These are phyloP conservation scores for Colletotrichum brevisporum DNA, from an alignment of 2,329 filamentous ascomycete genomes.

Conservation along the genomic window DNA sequence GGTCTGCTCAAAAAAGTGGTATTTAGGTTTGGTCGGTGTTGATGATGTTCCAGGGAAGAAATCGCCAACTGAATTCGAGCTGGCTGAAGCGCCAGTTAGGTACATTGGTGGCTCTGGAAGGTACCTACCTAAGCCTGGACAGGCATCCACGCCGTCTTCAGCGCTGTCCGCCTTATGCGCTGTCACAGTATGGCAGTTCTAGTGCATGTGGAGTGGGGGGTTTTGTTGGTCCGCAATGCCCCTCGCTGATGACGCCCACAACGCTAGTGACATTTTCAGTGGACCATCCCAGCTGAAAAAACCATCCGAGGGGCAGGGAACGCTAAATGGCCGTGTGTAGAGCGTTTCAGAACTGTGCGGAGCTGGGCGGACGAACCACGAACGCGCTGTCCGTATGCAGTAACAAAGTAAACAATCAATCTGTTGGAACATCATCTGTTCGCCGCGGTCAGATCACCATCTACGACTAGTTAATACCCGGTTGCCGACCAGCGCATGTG, in stretches of 20 bases:
- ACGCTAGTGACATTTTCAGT: constrained; percentile 12
- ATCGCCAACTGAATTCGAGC: constrained; percentile 25
- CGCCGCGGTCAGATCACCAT: constrained; percentile 38
- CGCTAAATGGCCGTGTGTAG: neutral
- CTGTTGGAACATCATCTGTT: constrained; percentile 31
- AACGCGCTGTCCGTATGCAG: constrained; percentile 43
- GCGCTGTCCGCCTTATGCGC: constrained; percentile 31
- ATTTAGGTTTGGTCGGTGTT: constrained; percentile 12
- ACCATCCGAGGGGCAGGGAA: neutral
- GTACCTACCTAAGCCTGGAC: neutral
- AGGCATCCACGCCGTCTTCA: constrained; percentile 9
- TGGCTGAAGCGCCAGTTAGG: constrained; percentile 24
- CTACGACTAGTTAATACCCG: constrained; percentile 28
- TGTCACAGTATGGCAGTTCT: constrained; percentile 33
- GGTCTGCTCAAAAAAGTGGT: constrained; percentile 31
- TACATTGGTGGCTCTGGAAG: neutral
- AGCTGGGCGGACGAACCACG: constrained; percentile 9
- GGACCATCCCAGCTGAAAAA: constrained; percentile 2
- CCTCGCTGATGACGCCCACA: constrained; percentile 39
- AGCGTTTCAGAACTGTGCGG: constrained; percentile 16
- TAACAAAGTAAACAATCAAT: constrained; percentile 46
- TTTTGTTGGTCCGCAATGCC: constrained; percentile 20
- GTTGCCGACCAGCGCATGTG: constrained; percentile 25
- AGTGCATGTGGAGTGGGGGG: constrained; percentile 29
- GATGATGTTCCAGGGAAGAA: constrained; percentile 38